Evolutionary conservation across 352 stramenopile genomes (phyloP), one percentile per base, ranked within the genome.

Genomic region (Pythium sp.): DNA sequence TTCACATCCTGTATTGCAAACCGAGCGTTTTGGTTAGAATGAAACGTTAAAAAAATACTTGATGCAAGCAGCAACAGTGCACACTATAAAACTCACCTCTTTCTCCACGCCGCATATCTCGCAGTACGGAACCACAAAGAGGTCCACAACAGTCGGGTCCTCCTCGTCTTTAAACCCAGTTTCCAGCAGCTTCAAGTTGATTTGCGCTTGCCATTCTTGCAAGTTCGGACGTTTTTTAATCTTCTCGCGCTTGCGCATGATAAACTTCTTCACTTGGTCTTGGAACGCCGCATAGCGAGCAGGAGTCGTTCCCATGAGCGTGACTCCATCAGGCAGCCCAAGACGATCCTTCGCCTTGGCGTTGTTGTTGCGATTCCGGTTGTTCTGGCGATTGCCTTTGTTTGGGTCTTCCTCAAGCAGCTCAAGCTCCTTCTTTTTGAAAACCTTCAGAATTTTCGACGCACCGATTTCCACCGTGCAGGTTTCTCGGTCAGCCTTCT

Each of bases 361-460:
- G 61, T 87, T 86, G 66, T 92, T 91, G 64, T 90, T 89, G 30
- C 85, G 84, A 54, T 82, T 90, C 30, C 82, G 78, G 43, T 74
- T 82, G 49, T 78, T 82, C 46, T 82, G 72, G 2, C 87, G 78
- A 65, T 74, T 82, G 38, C 70, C 82, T 63, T 91, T 89, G 24
- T 72, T 60, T 12, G 80, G 55, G 14, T 84, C 75, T 14, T 92
- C 87, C 69, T 83, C 81, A 18, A 91, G 73, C 41, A 96, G 75
- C 62, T 92, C 76, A 9, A 96, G 73, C n/a, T 96, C 86, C 63
- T 92, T 92, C 74, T 94, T 94, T 70, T 94, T 94, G 68, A 93
- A 96, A 28, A 92, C 75, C 64, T 91, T 90, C 8, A 96, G 63
- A 2, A 92, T 74, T 30, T 92, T 92, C 0, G 84, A 90, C 2